Base-by-base conservation (phyloP, 371 early-diverging fungal species). In the Cladochytrium tenue region DNA sequence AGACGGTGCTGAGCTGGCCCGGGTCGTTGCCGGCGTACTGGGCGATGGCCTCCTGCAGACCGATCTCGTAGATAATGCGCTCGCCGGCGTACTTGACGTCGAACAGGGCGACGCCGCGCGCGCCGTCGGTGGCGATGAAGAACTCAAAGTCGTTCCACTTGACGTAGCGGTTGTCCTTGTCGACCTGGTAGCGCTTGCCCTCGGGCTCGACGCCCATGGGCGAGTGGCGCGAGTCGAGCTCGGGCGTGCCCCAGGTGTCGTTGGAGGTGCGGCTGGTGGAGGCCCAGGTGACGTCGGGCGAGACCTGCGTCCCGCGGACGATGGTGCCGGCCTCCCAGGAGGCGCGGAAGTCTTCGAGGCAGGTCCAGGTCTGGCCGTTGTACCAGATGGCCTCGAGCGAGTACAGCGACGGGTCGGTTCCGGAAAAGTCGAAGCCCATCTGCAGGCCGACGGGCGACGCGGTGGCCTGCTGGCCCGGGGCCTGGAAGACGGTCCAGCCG, bases 21-120 rank as follows among this genome's bases (percentile, higher is more conserved):
- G 67, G 67, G 36, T 60, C 36, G 32, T 66, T 63, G 3, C 67
- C 67, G 15, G 67, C 35, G 33, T 66, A 66, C 25, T 59, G 60
- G 7, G 67, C 67, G 7, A 66, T n/a, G 28, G 67, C 67, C 32
- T 60, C 67, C 23, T 66, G 27, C 7, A 66, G 61, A 23, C 52
- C 51, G 20, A 66, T 36, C 31, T 66, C 67, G 30, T 66, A 66
- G 13, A 59, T 53, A 35, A 66, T 36, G 1, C 67, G 10, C 28
- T 66, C 55, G 2, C 67, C 67, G 23, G 32, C 36, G 53, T 50
- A 66, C 34, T 55, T 13, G 35, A 66, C 43, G 32, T 60, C 60
- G 34, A 31, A 61, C 3, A 66, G 33, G 33, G 67, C 53, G 26
- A 66, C 55, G 15, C 67, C 67, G 32, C 31, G 36, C 52, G 36